These are phyloP conservation scores for Guillardia theta DNA, from an alignment of 78 protist species.

Conservation along the genomic window DNA sequence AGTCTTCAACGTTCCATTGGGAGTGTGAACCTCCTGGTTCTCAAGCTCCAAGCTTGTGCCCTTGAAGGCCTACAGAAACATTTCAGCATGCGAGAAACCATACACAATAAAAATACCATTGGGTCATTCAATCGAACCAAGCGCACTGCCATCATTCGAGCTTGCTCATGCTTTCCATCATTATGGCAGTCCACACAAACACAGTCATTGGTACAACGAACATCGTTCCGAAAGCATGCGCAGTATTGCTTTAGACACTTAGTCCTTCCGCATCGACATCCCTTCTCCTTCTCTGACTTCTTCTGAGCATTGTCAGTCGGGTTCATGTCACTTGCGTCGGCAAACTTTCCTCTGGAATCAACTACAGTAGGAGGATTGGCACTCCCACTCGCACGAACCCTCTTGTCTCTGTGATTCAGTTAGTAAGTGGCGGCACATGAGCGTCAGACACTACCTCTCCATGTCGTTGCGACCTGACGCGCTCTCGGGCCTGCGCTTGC, in stretches of 20 bases:
- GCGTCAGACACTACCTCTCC: no score
- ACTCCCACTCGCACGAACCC: no score
- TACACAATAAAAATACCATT: not conserved
- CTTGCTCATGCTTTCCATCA: not conserved
- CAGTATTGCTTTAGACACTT: slow-evolving; percentile 31
- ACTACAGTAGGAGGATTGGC: no score
- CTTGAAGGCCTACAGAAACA: not conserved
- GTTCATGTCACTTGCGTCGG: no score
- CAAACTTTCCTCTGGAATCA: no score
- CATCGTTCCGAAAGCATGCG: slow-evolving; percentile 8
- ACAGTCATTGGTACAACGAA: not conserved
- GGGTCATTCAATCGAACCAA: not conserved
- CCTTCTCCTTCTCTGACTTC: slow-evolving; percentile 12
- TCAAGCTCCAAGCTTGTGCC: not conserved
- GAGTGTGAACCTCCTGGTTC: not conserved
- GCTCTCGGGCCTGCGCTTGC: no score
- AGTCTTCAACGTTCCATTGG: not conserved
- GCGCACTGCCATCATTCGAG: not conserved
- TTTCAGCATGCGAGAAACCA: not conserved
- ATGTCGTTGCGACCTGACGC: no score
- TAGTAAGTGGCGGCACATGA: no score
- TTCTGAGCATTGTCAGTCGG: no score
- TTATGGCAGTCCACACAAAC: slow-evolving; percentile 1
- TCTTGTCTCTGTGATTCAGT: no score
- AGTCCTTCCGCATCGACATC: not conserved